phyloP scores from a whole-genome alignment of 2,329 filamentous ascomycete genomes.

The Fusarium domesticum region DNA sequence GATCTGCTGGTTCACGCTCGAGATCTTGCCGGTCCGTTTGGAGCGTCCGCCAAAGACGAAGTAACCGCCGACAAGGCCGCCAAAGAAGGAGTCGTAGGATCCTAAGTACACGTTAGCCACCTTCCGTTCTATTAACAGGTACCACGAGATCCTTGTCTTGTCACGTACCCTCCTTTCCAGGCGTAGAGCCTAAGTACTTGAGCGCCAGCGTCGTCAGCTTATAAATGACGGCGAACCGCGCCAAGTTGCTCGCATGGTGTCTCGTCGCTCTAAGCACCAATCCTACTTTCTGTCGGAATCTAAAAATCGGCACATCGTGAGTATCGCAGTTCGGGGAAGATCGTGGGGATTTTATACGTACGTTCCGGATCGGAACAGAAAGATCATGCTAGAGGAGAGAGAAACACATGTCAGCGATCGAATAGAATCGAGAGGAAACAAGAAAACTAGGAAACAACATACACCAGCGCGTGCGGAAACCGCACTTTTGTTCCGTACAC shows the following conservation, averaged over 20 bases:
- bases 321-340: slow-evolving; percentile 4
- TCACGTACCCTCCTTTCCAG: slow-evolving; percentile 55
- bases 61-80: slow-evolving; percentile 87
- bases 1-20: slow-evolving; percentile 90
- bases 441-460: slow-evolving; percentile 34
- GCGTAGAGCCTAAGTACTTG: slow-evolving; percentile 56
- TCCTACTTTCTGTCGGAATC: slow-evolving; percentile 69
- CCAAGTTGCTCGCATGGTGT: slow-evolving; percentile 88
- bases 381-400: slow-evolving; percentile 69
- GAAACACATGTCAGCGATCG: slow-evolving; percentile 16
- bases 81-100: slow-evolving; percentile 79
- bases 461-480: slow-evolving; percentile 94
- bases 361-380: slow-evolving; percentile 91
- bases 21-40: slow-evolving; percentile 63
- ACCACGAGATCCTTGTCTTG: neutral
- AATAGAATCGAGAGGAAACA: neutral
- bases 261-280: slow-evolving; percentile 83
- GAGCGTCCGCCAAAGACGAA: slow-evolving; percentile 75
- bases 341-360: slow-evolving; percentile 42
- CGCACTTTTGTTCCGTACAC: slow-evolving; percentile 97
- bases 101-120: slow-evolving; percentile 37
- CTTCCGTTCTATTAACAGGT: neutral
- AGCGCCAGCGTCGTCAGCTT: slow-evolving; percentile 78
- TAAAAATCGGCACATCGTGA: slow-evolving; percentile 26
- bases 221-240: slow-evolving; percentile 87